Percentiles rank a stretch among this genome's conserved stretches.
Conservation (phyloP, 1,284 basidiomycete species). For the Ganoderma leucocontextum region DNA sequence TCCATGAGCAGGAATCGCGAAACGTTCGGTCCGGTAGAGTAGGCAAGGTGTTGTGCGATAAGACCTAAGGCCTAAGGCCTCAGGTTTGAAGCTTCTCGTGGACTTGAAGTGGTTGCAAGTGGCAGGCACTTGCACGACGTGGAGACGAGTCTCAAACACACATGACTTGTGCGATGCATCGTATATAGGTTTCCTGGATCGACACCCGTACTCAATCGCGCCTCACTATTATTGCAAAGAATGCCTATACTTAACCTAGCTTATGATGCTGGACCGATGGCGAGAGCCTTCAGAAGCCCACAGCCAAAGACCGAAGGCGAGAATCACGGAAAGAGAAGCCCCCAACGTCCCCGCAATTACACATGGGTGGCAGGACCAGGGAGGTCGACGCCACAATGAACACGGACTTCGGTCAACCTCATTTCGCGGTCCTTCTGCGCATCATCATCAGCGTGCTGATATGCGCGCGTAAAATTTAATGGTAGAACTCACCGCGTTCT, state of each 20-base stretch:
- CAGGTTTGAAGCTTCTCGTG: too few species aligned
- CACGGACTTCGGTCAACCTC: conserved; percentile 23
- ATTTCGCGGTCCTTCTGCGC: conserved; percentile 26
- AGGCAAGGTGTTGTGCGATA: too few species aligned
- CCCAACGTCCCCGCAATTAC: neutral
- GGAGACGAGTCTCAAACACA: neutral
- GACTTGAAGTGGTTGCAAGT: neutral
- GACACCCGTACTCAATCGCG: too few species aligned
- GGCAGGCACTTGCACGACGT: neutral
- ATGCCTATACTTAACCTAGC: too few species aligned
- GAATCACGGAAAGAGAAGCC: neutral
- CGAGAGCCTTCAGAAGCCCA: neutral
- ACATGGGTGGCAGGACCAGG: neutral
- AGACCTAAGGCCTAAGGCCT: too few species aligned
- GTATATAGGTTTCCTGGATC: neutral
- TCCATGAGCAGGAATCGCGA: neutral
- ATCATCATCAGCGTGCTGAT: neutral
- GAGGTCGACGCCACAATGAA: conserved; percentile 7
- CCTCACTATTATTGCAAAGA: too few species aligned
- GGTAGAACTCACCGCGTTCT: conserved; percentile 25
- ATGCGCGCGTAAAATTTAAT: too few species aligned
- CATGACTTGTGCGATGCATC: neutral
- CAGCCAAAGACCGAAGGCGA: neutral
- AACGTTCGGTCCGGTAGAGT: neutral
- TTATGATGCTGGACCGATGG: neutral